Percentiles rank a stretch among this genome's conserved stretches.
Conservation (phyloP, 208 protist genomes). For the Acanthamoeba triangularis region DNA sequence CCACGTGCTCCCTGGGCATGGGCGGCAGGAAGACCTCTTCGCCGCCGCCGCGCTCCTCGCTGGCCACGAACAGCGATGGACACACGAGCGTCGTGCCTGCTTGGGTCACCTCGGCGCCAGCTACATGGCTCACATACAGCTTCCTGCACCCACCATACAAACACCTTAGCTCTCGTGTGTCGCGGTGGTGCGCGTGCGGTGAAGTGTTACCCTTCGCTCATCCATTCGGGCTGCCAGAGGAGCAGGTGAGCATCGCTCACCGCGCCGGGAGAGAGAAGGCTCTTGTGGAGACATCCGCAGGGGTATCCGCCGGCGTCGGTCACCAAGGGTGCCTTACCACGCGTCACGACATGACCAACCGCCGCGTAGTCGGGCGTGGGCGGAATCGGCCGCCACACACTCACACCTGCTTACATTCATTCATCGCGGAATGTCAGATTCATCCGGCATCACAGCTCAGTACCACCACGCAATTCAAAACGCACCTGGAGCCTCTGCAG, state of each 20-base stretch:
- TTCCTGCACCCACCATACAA: not conserved
- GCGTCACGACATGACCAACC: not conserved
- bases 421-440: not conserved
- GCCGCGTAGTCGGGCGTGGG: not conserved
- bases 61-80: conserved; percentile 2
- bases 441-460: not conserved
- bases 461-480: not conserved
- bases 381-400: not conserved
- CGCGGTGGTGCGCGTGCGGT: no score
- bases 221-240: conserved; percentile 14
- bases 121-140: not conserved
- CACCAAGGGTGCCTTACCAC: not conserved
- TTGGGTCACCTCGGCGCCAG: not conserved
- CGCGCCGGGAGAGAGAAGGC: not conserved
- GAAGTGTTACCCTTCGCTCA: not conserved
- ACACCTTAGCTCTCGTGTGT: not conserved
- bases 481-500: not conserved
- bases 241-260: not conserved
- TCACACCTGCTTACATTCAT: not conserved
- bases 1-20: not conserved
- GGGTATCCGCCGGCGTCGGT: not conserved
- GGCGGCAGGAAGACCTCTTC: not conserved
- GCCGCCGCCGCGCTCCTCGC: not conserved
- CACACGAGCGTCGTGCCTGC: not conserved
- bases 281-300: conserved; percentile 25